Conservation (phyloP, 495 filamentous ascomycete genomes). For the Podospora sp. region DNA sequence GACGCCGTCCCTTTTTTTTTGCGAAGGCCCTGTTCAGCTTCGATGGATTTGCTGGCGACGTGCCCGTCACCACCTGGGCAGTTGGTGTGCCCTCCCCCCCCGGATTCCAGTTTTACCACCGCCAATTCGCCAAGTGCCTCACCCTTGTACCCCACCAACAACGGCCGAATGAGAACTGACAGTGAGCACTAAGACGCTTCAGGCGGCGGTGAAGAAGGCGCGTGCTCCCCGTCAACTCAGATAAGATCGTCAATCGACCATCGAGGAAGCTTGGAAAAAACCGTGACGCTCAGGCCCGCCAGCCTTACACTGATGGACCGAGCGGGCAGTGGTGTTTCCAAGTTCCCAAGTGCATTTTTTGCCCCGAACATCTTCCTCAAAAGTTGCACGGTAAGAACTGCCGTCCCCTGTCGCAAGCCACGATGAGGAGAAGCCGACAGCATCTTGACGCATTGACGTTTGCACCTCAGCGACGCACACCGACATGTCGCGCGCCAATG, state of each 20-base stretch:
- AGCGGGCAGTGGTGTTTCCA: background rate
- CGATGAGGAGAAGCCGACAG: background rate
- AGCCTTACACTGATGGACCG: background rate
- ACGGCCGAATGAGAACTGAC: background rate
- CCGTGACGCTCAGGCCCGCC: background rate
- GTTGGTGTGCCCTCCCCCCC: too few relatives aligned
- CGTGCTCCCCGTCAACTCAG: background rate
- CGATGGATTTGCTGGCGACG: background rate
- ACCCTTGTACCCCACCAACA: background rate
- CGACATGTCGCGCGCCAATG: background rate
- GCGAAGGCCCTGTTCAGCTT: background rate
- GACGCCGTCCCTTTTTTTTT: too few relatives aligned
- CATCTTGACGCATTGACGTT: background rate
- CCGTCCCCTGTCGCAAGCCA: background rate
- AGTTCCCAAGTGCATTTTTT: too few relatives aligned
- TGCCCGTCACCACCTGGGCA: too few relatives aligned
- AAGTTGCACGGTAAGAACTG: too few relatives aligned
- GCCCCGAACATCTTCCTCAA: too few relatives aligned
- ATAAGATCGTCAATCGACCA: background rate
- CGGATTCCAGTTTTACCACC: too few relatives aligned
- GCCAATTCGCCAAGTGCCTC: too few relatives aligned
- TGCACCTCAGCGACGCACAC: background rate
- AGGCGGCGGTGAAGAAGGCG: background rate
- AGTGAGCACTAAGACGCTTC: too few relatives aligned
- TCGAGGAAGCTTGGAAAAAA: background rate